Base-by-base conservation (phyloP, 495 filamentous ascomycete genomes). In the Schizothecium vesticola region DNA sequence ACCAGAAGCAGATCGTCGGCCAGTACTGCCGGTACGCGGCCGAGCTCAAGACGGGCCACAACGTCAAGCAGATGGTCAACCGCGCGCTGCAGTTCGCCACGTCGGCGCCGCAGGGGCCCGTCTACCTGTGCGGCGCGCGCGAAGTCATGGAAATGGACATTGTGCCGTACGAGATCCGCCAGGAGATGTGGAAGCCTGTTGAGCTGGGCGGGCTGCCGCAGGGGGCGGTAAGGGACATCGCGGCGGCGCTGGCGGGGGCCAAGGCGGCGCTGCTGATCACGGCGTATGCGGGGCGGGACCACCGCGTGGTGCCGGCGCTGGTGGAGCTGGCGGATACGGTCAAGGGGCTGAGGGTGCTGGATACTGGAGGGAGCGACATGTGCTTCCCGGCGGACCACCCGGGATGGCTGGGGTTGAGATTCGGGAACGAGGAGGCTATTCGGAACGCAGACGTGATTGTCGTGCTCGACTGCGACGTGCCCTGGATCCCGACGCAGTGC, bases 61-160 rank as follows among this genome's bases (percentile, higher is more conserved):
- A 98, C 75, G 88, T 97, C 55, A 98, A 98, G 80, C 94, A 97
- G 81, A 92, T 97, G 83, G 91, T 98, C 31, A 93, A 94, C 69
- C 88, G 94, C 9, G 94, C 94, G 4, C 74, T 97, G 69, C 92
- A 93, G 72, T 97, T 96, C 73, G 93, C 94, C 0, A 90, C 78
- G 62, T 91, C 88, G 60, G 89, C 90, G 57, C 94, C 94, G 0
- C 85, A 91, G 70, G 94, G 94, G 0, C 94, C 94, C 0, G 93
- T 95, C 0, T 97, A 98, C 71, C 80, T 97, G 12, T 86, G 86
- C 64, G 93, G 91, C 1, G 91, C 92, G 6, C 84, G 94, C 71
- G 94, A 98, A 75, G 87, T 93, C 10, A 93, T 98, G 90, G 94
- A 96, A 74, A 90, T 94, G 76, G 94, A 98, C 61, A 90, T 98